Evolutionary conservation across 2,329 filamentous ascomycete species (phyloP).

Genomic region (Colletotrichum simmondsii): DNA sequence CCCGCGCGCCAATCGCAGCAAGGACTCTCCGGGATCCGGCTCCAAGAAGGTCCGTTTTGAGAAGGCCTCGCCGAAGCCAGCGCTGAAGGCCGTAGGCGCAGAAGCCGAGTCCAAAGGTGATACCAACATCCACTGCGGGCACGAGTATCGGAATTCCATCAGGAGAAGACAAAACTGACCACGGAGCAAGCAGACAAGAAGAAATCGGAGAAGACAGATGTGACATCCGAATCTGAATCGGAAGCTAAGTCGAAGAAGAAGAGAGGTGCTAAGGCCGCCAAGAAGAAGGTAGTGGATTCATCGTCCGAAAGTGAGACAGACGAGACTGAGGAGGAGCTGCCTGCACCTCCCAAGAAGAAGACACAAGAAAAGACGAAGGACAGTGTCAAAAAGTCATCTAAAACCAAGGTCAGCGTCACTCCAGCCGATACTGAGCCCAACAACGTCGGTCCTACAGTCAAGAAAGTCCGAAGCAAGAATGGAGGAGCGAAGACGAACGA

Average conservation of each 20-base stretch:
- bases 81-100: conserved; percentile 45
- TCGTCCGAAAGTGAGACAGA: conserved; percentile 37
- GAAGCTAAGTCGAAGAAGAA: conserved; percentile 29
- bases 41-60: conserved; percentile 59
- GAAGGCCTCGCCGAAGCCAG: conserved; percentile 46
- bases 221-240: conserved; percentile 29
- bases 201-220: conserved; percentile 12
- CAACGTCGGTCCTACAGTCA: conserved; percentile 22
- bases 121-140: neutral
- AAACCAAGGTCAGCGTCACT: conserved; percentile 18
- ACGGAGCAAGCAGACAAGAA: conserved; percentile 16
- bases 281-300: conserved; percentile 29
- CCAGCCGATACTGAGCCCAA: neutral
- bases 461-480: conserved; percentile 3
- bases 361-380: conserved; percentile 27
- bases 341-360: conserved; percentile 20
- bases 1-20: conserved; percentile 49
- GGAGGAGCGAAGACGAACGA: conserved; percentile 22
- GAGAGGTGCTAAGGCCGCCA: neutral
- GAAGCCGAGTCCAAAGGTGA: conserved; percentile 28
- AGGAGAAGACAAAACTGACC: conserved; percentile 16
- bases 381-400: conserved; percentile 25
- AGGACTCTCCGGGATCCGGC: conserved; percentile 14
- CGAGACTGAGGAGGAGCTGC: conserved; percentile 32
- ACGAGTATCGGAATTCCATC: conserved; percentile 18